Evolutionary conservation across 306 rosid genomes (phyloP).

Genomic region (Macrotyloma uniflorum): DNA sequence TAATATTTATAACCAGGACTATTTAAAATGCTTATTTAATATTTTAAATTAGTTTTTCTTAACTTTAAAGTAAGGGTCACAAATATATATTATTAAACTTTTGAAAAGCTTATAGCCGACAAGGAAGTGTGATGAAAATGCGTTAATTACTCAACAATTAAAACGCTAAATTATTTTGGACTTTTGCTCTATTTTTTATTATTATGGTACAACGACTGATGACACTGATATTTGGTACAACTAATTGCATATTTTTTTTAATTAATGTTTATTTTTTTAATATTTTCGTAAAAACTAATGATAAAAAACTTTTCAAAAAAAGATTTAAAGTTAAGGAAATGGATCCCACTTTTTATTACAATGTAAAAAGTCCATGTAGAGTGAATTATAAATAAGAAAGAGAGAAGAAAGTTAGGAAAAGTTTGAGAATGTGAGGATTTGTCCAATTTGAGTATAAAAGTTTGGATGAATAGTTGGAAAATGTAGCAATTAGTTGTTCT

Average conservation of each 20-base stretch:
- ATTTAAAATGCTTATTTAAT: not conserved
- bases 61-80: not conserved
- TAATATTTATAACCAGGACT: not conserved
- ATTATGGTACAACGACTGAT: not conserved
- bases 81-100: not conserved
- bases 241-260: no score
- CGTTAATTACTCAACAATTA: not conserved
- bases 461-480: not conserved
- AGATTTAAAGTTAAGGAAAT: no score
- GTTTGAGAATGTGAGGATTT: not conserved
- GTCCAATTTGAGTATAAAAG: not conserved
- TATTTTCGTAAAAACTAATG: no score
- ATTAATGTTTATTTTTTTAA: no score
- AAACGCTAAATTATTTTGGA: not conserved
- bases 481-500: not conserved
- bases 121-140: not conserved
- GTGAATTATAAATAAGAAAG: no score
- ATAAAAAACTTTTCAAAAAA: no score
- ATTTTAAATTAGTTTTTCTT: not conserved
- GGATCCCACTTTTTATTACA: no score
- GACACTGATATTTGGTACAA: not conserved
- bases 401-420: no score
- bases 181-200: not conserved
- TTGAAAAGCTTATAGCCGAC: not conserved
- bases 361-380: no score